Percentiles rank a stretch among this genome's conserved stretches.
These are phyloP conservation scores for Apiospora saccharicola DNA, from an alignment of 2,329 filamentous ascomycete species.

Conservation along the genomic window DNA sequence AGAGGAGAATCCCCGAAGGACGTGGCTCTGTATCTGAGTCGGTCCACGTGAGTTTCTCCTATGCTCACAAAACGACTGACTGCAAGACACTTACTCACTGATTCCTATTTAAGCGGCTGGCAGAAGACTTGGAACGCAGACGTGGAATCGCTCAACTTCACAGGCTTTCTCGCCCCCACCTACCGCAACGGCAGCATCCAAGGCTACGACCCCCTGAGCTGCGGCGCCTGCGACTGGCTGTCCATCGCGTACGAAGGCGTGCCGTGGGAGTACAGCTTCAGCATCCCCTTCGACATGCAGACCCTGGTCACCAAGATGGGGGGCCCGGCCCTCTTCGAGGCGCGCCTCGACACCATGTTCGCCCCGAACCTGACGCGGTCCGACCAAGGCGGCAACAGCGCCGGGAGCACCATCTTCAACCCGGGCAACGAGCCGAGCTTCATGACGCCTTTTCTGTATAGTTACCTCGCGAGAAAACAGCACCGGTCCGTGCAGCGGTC, in stretches of 20 bases:
- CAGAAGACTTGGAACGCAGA: constrained; percentile 64
- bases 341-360: constrained; percentile 69
- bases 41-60: constrained; percentile 46
- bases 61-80: constrained; percentile 62
- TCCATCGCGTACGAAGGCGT: constrained; percentile 31
- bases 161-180: constrained; percentile 64
- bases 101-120: constrained; percentile 66
- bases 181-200: constrained; percentile 53
- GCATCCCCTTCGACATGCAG: constrained; percentile 62
- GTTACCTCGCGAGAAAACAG: constrained; percentile 72
- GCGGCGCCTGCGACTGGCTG: constrained; percentile 57
- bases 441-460: constrained; percentile 71
- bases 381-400: constrained; percentile 55
- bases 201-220: constrained; percentile 57
- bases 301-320: constrained; percentile 67
- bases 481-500: constrained; percentile 60
- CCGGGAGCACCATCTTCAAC: constrained; percentile 57
- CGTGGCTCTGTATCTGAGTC: constrained; percentile 59
- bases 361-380: constrained; percentile 50
- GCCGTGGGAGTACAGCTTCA: constrained; percentile 61
- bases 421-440: constrained; percentile 60
- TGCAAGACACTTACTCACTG: constrained; percentile 67
- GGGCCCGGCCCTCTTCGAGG: constrained; percentile 62
- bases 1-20: constrained; percentile 58
- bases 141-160: constrained; percentile 54